phyloP scores from a whole-genome alignment of 257 asterid genomes.

The Cynanchum wilfordii region DNA sequence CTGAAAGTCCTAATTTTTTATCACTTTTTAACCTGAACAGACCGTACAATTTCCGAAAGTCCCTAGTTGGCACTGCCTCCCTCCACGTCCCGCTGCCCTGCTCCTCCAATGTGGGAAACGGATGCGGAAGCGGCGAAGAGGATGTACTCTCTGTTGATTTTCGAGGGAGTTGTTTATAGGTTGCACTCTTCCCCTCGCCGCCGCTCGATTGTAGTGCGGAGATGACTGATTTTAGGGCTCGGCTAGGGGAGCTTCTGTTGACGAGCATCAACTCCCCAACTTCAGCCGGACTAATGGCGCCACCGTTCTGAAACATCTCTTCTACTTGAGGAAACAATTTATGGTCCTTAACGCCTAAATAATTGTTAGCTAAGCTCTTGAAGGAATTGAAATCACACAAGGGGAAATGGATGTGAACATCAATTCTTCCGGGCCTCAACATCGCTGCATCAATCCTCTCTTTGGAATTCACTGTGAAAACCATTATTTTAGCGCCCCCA shows the following conservation, averaged over 20 bases:
- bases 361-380: conserved; percentile 40
- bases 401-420: conserved; percentile 51
- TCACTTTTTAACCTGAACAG: conserved; percentile 49
- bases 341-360: conserved; percentile 58
- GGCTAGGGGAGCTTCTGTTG: conserved; percentile 59
- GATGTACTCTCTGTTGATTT: conserved; percentile 29
- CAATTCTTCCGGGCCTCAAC: conserved; percentile 59
- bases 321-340: conserved; percentile 53
- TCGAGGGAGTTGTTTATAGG: conserved; percentile 17
- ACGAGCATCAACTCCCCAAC: conserved; percentile 56
- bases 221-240: conserved; percentile 54
- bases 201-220: conserved; percentile 46
- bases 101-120: conserved; percentile 28
- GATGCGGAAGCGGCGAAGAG: conserved; percentile 35
- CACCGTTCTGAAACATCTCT: conserved; percentile 55
- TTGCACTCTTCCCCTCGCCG: background rate
- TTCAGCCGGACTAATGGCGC: conserved; percentile 59
- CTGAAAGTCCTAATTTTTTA: conserved; percentile 46
- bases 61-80: conserved; percentile 46
- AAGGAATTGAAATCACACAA: conserved; percentile 53
- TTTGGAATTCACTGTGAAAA: conserved; percentile 54
- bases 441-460: conserved; percentile 45
- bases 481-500: conserved; percentile 50
- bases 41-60: conserved; percentile 57
- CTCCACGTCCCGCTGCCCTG: conserved; percentile 51